Conservation (phyloP, 306 rosid species). For the Gastrolobium villosum region DNA sequence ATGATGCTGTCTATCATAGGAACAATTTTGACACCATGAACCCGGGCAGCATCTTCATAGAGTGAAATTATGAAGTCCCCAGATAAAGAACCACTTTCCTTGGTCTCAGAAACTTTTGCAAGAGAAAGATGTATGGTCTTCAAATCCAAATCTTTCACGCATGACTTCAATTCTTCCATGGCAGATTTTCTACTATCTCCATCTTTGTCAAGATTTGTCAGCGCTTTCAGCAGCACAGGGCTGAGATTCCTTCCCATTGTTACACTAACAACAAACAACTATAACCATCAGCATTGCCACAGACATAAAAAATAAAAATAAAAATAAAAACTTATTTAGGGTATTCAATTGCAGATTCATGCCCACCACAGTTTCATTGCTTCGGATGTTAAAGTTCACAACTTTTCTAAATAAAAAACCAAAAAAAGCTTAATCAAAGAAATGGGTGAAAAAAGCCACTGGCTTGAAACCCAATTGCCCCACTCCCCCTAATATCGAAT, state of each 20-base stretch:
- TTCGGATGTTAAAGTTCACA: background rate
- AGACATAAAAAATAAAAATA: background rate
- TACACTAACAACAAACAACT: conserved; percentile 46
- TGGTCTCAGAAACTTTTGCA: conserved; percentile 79
- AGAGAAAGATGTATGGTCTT: conserved; percentile 79
- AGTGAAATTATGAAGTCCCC: conserved; percentile 86
- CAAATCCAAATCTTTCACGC: conserved; percentile 80
- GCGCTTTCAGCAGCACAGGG: conserved; percentile 65
- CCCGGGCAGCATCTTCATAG: conserved; percentile 80
- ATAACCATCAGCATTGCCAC: background rate
- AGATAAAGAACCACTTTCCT: conserved; percentile 70
- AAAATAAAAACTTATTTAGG: background rate
- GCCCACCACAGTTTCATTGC: background rate
- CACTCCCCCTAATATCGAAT: background rate
- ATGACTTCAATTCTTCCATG: conserved; percentile 74
- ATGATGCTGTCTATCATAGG: conserved; percentile 77
- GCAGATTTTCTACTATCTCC: conserved; percentile 85
- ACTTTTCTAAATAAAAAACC: background rate
- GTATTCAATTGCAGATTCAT: background rate
- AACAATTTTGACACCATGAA: conserved; percentile 79
- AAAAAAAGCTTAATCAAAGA: background rate
- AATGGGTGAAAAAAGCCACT: background rate
- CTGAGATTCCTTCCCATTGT: conserved; percentile 69
- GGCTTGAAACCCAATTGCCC: conserved; percentile 14
- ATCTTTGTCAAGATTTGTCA: conserved; percentile 84